These are phyloP conservation scores for Vicia faba DNA, from an alignment of 306 rosid species.

Conservation along the genomic window DNA sequence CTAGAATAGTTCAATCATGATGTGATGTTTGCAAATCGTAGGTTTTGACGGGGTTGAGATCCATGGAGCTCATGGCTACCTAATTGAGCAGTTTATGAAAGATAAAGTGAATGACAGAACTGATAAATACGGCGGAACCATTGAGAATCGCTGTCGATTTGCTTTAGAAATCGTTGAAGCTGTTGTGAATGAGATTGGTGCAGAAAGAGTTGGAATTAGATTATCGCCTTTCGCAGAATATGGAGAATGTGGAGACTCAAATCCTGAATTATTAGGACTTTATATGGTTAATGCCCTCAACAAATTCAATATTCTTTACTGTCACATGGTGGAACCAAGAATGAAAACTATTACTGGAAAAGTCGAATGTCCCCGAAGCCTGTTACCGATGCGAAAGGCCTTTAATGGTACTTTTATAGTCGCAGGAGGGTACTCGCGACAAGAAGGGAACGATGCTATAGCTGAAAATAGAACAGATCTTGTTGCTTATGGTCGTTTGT, in stretches of 20 bases:
- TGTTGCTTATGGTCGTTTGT: constrained; percentile 32
- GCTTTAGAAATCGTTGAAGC: constrained; percentile 30
- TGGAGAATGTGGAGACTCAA: constrained; percentile 18
- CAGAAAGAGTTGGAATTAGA: constrained; percentile 32
- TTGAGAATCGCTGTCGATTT: constrained; percentile 23
- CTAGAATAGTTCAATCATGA: not conserved
- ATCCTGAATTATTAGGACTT: constrained; percentile 10
- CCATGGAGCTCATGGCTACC: constrained; percentile 31
- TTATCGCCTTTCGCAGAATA: constrained; percentile 29
- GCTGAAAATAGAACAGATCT: constrained; percentile 15
- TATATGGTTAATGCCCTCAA: constrained; percentile 27
- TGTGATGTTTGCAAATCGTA: not conserved
- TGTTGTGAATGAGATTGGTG: constrained; percentile 19
- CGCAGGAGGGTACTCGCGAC: constrained; percentile 12
- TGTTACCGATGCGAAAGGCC: constrained; percentile 26
- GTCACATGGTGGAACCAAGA: constrained; percentile 32
- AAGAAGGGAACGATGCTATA: constrained; percentile 30
- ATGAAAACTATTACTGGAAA: constrained; percentile 18
- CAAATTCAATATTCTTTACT: constrained; percentile 16
- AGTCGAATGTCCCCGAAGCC: not conserved
- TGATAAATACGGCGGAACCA: constrained; percentile 22
- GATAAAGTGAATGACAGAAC: constrained; percentile 30
- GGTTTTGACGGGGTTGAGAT: constrained; percentile 32
- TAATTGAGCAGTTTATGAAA: constrained; percentile 26
- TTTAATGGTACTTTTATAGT: constrained; percentile 30